Conservation (phyloP, 2,329 filamentous ascomycete genomes). For the Lecanicillium sp. region DNA sequence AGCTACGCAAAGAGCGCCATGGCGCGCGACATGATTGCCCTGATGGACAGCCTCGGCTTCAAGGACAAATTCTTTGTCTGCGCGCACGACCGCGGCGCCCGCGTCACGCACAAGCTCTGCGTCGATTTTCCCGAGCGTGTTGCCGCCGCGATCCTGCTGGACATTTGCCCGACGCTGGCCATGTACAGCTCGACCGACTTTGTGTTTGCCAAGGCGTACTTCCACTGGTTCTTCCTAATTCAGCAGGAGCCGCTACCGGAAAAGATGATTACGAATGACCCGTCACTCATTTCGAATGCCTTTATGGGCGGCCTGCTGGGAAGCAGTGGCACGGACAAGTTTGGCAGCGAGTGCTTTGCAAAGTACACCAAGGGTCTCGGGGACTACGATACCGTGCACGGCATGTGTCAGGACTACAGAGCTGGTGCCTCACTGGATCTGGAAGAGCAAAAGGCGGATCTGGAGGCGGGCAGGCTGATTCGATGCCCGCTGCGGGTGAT, state of each 20-base stretch:
- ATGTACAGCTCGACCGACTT: slow-evolving; percentile 40
- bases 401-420: slow-evolving; percentile 48
- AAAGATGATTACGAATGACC: slow-evolving; percentile 30
- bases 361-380: slow-evolving; percentile 33
- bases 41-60: slow-evolving; percentile 36
- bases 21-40: slow-evolving; percentile 36
- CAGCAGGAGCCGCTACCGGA: slow-evolving; percentile 45
- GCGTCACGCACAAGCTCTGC: slow-evolving; percentile 46
- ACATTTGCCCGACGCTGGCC: slow-evolving; percentile 46
- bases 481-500: slow-evolving; percentile 33
- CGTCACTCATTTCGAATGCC: slow-evolving; percentile 30
- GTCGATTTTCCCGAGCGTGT: slow-evolving; percentile 37
- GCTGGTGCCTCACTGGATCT: slow-evolving; percentile 39
- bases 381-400: slow-evolving; percentile 34
- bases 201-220: slow-evolving; percentile 41
- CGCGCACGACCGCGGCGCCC: slow-evolving; percentile 49
- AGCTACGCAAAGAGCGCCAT: slow-evolving; percentile 41
- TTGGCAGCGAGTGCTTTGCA: slow-evolving; percentile 25
- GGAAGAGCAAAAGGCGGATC: slow-evolving; percentile 32
- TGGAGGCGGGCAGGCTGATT: slow-evolving; percentile 30
- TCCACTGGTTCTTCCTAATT: slow-evolving; percentile 53
- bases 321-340: slow-evolving; percentile 22
- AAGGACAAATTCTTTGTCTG: slow-evolving; percentile 36
- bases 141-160: slow-evolving; percentile 35
- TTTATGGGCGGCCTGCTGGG: slow-evolving; percentile 33